A percentile compares a stretch with the other conserved stretches of the same genome.
These are phyloP conservation scores for Chytriomyces sp. DNA, from an alignment of 192 early-diverging fungal species.

Conservation along the genomic window DNA sequence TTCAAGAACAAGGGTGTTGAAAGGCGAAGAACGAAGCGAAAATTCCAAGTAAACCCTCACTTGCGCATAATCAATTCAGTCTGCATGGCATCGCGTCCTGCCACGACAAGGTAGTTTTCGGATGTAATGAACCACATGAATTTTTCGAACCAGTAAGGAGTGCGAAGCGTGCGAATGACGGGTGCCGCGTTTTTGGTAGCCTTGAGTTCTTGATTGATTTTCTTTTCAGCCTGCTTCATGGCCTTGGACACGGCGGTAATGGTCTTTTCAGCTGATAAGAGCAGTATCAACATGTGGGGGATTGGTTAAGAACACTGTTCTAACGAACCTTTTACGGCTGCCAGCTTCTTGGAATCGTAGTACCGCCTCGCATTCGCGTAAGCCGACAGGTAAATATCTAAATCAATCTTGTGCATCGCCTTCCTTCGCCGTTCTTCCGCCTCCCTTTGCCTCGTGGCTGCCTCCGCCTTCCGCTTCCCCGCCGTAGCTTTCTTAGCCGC, in stretches of 20 bases:
- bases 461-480: constrained; percentile 47
- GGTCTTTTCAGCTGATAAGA: constrained; percentile 69
- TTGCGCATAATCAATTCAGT: constrained; percentile 89
- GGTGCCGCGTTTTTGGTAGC: constrained; percentile 69
- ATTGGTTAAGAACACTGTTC: no score
- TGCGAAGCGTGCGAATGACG: constrained; percentile 82
- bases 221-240: constrained; percentile 86
- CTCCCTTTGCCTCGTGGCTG: constrained; percentile 35
- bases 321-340: constrained; percentile 71
- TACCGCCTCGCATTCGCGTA: constrained; percentile 88
- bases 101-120: constrained; percentile 91
- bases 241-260: constrained; percentile 82
- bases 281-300: background rate
- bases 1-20: constrained; percentile 20
- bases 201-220: constrained; percentile 81
- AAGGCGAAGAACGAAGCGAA: background rate
- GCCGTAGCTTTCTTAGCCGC: constrained; percentile 34
- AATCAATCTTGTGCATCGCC: constrained; percentile 63
- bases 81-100: constrained; percentile 89
- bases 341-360: constrained; percentile 83
- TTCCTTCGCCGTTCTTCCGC: constrained; percentile 5
- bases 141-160: constrained; percentile 98
- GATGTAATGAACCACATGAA: constrained; percentile 94
- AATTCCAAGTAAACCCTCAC: constrained; percentile 43
- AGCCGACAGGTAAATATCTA: constrained; percentile 86